These are phyloP conservation scores for Petunia axillaris DNA, from an alignment of 257 asterid species.

Conservation along the genomic window DNA sequence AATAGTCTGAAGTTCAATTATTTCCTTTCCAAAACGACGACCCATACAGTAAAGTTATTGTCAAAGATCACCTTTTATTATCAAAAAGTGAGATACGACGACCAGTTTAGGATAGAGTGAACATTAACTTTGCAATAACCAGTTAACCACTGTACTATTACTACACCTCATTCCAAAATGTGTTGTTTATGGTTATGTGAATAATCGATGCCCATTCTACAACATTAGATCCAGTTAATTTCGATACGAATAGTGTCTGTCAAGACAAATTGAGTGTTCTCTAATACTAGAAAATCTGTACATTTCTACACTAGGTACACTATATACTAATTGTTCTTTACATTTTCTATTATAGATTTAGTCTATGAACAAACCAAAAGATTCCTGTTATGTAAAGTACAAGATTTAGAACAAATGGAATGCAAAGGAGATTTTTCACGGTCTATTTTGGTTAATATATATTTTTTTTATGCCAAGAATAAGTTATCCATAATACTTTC, in stretches of 20 bases:
- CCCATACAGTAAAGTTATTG: background rate
- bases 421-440: background rate
- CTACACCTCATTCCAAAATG: slow-evolving; percentile 9
- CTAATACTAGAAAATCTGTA: background rate
- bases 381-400: background rate
- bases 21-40: background rate
- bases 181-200: background rate
- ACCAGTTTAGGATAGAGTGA: background rate
- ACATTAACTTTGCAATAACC: background rate
- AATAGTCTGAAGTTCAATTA: background rate
- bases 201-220: background rate
- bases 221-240: background rate
- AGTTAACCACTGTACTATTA: background rate
- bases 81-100: background rate
- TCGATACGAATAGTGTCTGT: background rate
- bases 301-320: background rate
- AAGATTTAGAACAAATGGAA: background rate
- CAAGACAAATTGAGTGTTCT: background rate
- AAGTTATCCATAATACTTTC: background rate
- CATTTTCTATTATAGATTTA: background rate
- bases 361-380: background rate
- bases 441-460: background rate
- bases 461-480: slow-evolving; percentile 16
- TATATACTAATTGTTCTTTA: background rate
- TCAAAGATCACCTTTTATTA: background rate